Evolutionary conservation across 257 asterid species (phyloP).

Genomic region (Salvia splendens): DNA sequence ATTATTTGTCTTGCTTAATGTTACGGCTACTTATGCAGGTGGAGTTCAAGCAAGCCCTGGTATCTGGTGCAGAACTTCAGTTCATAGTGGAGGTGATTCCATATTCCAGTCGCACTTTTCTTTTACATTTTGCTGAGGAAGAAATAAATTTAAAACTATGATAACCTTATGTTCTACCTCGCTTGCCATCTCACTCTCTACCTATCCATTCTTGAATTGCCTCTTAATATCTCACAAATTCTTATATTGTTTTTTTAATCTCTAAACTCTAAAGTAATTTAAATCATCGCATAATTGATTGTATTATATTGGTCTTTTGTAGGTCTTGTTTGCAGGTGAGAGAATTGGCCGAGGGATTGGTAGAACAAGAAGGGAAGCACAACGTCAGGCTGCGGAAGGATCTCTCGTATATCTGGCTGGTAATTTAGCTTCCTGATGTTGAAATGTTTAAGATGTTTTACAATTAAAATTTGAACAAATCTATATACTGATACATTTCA

Average conservation of each 20-base stretch:
- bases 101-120: too few species aligned
- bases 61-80: conserved; percentile 59
- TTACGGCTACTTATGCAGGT: conserved; percentile 55
- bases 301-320: conserved; percentile 35
- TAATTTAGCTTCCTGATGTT: conserved; percentile 36
- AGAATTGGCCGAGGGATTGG: conserved; percentile 88
- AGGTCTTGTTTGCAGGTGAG: conserved; percentile 89
- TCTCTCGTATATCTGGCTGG: conserved; percentile 87
- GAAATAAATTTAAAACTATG: too few species aligned
- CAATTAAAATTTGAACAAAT: conserved; percentile 9
- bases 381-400: conserved; percentile 67
- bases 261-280: too few species aligned
- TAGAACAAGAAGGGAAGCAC: conserved; percentile 92
- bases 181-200: too few species aligned
- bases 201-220: too few species aligned
- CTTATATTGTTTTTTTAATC: too few species aligned
- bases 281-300: background rate
- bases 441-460: conserved; percentile 17
- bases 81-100: conserved; percentile 70
- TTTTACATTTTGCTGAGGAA: too few species aligned
- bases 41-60: conserved; percentile 67
- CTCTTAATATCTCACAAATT: too few species aligned
- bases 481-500: too few species aligned
- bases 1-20: conserved; percentile 17
- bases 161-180: too few species aligned